Evolutionary conservation across 345 rosid genomes (phyloP), one percentile per base, ranked within the genome.

Genomic region (Sisymbrium irio): DNA sequence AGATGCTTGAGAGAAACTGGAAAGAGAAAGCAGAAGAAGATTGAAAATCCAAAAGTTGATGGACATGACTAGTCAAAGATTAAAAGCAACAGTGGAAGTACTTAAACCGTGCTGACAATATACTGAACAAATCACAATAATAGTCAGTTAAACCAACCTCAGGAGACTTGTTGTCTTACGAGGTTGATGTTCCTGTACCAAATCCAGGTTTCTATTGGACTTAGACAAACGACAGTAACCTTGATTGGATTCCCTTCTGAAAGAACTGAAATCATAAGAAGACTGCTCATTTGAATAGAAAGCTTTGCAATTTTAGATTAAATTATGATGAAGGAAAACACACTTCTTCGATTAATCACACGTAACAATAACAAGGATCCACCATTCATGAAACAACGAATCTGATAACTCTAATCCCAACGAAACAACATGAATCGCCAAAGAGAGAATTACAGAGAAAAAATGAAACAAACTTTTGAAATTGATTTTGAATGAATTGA

Each of bases 151-250:
- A 45, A 62, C 66, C 58, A 51, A 85, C 97, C 89, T 86, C 91
- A 9, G 80, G 76, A 56, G 80, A 75, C 33, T 72, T 66, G 65
- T 82, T 83, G 44, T 80, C 75, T 18, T 63, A 83, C 3, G 87
- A 78, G 50, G 84, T 53, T 58, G 90, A 72, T 20, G 77, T 78
- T 75, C 86, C 92, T 72, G 83, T 67, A 37, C 82, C 87, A 73
- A 22, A 79, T 82, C 25, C 85, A 76, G 49, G 97, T 90, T 72
- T 79, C 84, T 79, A 93, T 81, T 7, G 96, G 98, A 73, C 98
- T 97, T 9, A 97, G 98, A 83, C 93, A 90, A 77, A 90, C 92
- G 62, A 93, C 66, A 8, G 98, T 93, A 74, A 93, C 97, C 80
- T 87, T 84, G 76, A 90, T 87, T 62, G 25, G 25, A 22, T 22